A percentile compares a stretch with the other conserved stretches of the same genome.
phyloP scores from a whole-genome alignment of 768 basidiomycete genomes.

The Mycena leptocephala region DNA sequence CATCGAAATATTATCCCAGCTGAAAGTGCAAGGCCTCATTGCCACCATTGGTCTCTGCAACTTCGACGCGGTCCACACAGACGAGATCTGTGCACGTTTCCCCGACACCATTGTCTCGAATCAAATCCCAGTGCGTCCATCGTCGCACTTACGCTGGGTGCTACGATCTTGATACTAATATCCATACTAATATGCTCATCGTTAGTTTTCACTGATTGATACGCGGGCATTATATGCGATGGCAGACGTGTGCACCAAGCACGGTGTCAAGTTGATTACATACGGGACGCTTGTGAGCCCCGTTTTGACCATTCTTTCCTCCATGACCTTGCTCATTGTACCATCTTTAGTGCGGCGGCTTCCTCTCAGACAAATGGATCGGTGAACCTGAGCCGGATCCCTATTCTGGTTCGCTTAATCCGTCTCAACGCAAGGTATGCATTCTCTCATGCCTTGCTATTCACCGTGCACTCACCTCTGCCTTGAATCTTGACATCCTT shows the following conservation, averaged over 20 bases:
- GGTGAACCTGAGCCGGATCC: conserved; percentile 77
- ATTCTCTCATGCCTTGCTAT: background rate
- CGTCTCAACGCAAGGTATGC: conserved; percentile 86
- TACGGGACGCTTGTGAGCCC: conserved; percentile 84
- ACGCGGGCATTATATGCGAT: conserved; percentile 84
- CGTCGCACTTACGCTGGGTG: conserved; percentile 7
- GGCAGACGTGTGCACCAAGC: conserved; percentile 82
- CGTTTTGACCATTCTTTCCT: background rate
- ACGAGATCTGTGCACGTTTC: conserved; percentile 85
- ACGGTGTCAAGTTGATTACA: conserved; percentile 80
- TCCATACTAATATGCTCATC: conserved; percentile 6
- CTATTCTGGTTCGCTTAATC: conserved; percentile 79
- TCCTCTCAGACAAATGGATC: conserved; percentile 86
- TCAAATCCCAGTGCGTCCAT: conserved; percentile 79
- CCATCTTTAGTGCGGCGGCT: conserved; percentile 81
- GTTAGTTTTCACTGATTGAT: conserved; percentile 87
- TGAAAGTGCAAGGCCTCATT: conserved; percentile 75
- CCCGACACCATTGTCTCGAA: conserved; percentile 84
- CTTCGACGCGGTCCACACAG: conserved; percentile 82
- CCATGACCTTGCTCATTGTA: background rate
- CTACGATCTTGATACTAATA: conserved; percentile 13
- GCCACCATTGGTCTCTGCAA: conserved; percentile 84
- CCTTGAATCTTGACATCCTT: background rate
- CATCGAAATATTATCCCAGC: conserved; percentile 67
- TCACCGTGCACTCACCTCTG: background rate